These are phyloP conservation scores for Dovyalis caffra DNA, from an alignment of 345 rosid species.

Conservation along the genomic window DNA sequence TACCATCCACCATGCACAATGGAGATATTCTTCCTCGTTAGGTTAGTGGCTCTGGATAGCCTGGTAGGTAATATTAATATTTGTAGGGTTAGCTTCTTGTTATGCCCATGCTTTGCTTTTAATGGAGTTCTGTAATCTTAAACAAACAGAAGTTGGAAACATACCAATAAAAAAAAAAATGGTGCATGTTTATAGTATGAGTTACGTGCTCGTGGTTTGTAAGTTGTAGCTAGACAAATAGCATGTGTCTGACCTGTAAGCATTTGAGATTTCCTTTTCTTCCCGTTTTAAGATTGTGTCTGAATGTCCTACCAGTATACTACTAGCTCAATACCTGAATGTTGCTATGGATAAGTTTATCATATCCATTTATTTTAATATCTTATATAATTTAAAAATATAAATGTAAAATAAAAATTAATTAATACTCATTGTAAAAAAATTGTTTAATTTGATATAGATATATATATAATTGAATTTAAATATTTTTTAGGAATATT, in stretches of 20 bases:
- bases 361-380: no score
- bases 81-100: conserved; percentile 25
- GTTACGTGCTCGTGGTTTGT: conserved; percentile 1
- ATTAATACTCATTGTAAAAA: no score
- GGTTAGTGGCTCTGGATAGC: conserved; percentile 33
- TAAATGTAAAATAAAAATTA: no score
- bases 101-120: conserved; percentile 19
- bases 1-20: conserved; percentile 17
- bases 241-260: background rate
- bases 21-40: conserved; percentile 31
- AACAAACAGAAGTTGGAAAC: background rate
- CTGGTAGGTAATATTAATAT: conserved; percentile 25
- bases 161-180: background rate
- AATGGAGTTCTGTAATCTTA: conserved; percentile 40
- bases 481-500: no score
- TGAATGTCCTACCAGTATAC: no score
- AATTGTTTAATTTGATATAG: no score
- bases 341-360: no score
- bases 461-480: no score
- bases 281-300: background rate
- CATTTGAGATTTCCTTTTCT: background rate
- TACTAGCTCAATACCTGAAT: no score
- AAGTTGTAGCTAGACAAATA: background rate
- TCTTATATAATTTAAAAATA: no score
- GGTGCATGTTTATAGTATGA: conserved; percentile 35